Evolutionary conservation across 1,139 yeast species (phyloP), one percentile per base, ranked within the genome.

Genomic region (Candida mesenterica): DNA sequence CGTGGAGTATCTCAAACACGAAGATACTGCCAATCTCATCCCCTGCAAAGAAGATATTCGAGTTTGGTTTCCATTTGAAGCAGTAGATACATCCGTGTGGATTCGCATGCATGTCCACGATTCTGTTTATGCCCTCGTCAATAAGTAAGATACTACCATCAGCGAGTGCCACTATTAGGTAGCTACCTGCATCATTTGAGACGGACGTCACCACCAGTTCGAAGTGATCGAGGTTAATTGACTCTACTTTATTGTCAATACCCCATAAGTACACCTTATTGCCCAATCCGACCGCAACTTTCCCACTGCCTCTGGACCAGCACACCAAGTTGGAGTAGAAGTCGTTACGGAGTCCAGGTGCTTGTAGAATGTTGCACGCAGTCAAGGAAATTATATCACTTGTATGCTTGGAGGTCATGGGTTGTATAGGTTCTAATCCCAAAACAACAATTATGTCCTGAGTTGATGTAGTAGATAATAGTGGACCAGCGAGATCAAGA

Each of bases 291-390:
- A 88, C 90, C 0, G 83, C 84, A 0, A 88, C 64, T 22, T 66
- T 66, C 18, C 71, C 71, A 1, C 77, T 60, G 17, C 52, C 52
- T 3, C 57, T 55, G 0, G 90, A 79, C 95, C 96, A 88, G 8
- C 90, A 75, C 0, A 88, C 75, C 33, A 85, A 63, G 50, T 86
- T 85, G 1, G 88, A 74, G 57, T 89, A 89, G 54, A 81, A 89
- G 55, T 89, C 96, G 52, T 87, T 83, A 40, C 84, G 65, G 34
- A 89, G 59, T 0, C 80, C 79, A 0, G 90, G 92, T 0, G 95
- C 95, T 51, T 82, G 88, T 15, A 87, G 57, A 0, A 79, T 76
- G 17, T 39, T 43, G 8, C 31, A 28, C 4, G 48, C 45, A 22
- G 29, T 31, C n/a, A 48, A 34, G 13, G 27, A 10, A 18, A 28